Evolutionary conservation across 2,329 filamentous ascomycete genomes (phyloP).

Genomic region (Myriangium duriaei): DNA sequence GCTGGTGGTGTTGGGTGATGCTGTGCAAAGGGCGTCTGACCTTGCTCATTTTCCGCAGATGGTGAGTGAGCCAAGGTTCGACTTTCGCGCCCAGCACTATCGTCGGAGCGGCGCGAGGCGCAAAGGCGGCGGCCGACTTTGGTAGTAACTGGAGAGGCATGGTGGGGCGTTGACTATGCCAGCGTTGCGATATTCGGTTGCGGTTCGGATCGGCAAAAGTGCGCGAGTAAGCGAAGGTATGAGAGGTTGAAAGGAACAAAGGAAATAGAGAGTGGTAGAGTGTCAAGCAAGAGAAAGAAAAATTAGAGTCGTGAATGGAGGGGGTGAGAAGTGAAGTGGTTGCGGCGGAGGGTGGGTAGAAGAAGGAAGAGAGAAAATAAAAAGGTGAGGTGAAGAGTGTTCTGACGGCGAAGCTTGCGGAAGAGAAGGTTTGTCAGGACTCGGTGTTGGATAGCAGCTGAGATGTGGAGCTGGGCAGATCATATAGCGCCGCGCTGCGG

Average conservation of each 20-base stretch:
- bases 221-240: too few species aligned
- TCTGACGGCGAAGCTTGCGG: slow-evolving; percentile 2
- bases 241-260: too few species aligned
- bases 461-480: slow-evolving; percentile 1
- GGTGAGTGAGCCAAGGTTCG: slow-evolving; percentile 93
- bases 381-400: slow-evolving; percentile 25
- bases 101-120: slow-evolving; percentile 84
- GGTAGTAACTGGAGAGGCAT: slow-evolving; percentile 93
- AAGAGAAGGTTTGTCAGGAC: slow-evolving; percentile 1
- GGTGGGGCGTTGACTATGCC: slow-evolving; percentile 24
- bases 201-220: too few species aligned
- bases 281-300: slow-evolving; percentile 26
- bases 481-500: slow-evolving; percentile 26
- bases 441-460: background rate
- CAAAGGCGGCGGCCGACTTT: slow-evolving; percentile 91
- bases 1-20: slow-evolving; percentile 87
- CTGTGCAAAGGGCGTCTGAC: slow-evolving; percentile 96
- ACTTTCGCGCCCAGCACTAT: slow-evolving; percentile 86
- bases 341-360: slow-evolving; percentile 28
- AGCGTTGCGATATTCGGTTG: too few species aligned
- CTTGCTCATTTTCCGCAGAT: slow-evolving; percentile 90
- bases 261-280: slow-evolving; percentile 23
- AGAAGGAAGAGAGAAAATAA: slow-evolving; percentile 23
- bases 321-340: slow-evolving; percentile 13
- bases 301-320: slow-evolving; percentile 14